These are phyloP conservation scores for Yamadazyma sp. DNA, from an alignment of 805 yeast species.

Conservation along the genomic window DNA sequence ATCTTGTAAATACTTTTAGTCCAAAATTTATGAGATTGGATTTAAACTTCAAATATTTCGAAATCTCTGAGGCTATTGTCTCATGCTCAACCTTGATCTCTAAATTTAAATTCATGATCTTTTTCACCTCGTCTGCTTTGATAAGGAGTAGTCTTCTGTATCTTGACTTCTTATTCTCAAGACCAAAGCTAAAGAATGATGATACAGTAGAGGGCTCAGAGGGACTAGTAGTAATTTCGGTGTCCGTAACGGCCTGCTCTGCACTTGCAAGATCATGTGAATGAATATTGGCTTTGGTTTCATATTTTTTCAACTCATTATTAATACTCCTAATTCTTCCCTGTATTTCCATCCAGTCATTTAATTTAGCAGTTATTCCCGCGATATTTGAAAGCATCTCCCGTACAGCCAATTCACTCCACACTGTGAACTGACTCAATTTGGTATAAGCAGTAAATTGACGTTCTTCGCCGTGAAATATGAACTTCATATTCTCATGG, in stretches of 20 bases:
- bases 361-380: constrained; percentile 23
- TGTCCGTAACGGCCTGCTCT: neutral
- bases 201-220: constrained; percentile 10
- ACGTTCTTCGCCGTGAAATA: constrained; percentile 12
- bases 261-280: neutral
- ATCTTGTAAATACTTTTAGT: constrained; percentile 29
- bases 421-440: constrained; percentile 19
- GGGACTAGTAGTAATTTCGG: neutral
- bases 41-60: constrained; percentile 55
- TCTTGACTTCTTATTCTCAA: constrained; percentile 53
- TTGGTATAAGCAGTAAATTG: constrained; percentile 12
- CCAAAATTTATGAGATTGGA: constrained; percentile 38
- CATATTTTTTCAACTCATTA: constrained; percentile 29
- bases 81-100: constrained; percentile 60
- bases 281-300: constrained; percentile 18
- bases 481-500: constrained; percentile 6
- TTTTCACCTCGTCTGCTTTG: constrained; percentile 41
- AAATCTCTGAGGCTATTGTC: constrained; percentile 58
- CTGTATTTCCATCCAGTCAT: constrained; percentile 33
- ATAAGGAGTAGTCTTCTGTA: constrained; percentile 44
- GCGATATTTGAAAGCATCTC: constrained; percentile 26
- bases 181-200: constrained; percentile 36
- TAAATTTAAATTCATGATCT: constrained; percentile 42
- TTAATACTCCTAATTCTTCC: constrained; percentile 26
- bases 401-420: constrained; percentile 25